Base-by-base conservation (phyloP, 768 basidiomycete genomes). In the Hygrophorus pudorinus region DNA sequence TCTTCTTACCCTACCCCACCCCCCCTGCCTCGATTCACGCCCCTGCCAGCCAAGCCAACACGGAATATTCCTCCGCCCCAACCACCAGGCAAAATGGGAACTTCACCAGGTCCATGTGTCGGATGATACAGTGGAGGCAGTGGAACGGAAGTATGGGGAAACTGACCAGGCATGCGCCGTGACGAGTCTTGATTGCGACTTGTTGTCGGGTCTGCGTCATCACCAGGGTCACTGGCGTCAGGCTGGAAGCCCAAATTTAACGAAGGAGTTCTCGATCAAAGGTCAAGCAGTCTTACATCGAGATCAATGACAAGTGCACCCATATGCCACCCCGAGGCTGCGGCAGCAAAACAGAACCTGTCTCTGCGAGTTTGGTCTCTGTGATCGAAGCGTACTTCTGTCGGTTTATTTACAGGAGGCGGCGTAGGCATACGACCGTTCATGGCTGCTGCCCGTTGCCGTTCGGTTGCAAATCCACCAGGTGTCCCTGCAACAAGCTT, bases 311-410 rank as follows among this genome's bases (percentile, higher is more conserved):
- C 86, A 38, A 97, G 66, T 1, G 90, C 89, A 6, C 90, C 92
- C 45, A 76, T 85, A 54, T 97, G 93, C 92, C 91, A 94, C 8
- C 93, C 93, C 0, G 78, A 73, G 2, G 92, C 88, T 4, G 88
- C 75, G 4, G 81, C 79, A 1, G 75, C 75, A 52, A 94, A 85
- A 52, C 86, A 89, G 55, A 86, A 96, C 51, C 71, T 68, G 38
- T 79, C 67, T 46, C 68, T 76, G 16, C 58, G 60, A 38, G 60
- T 64, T 53, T 70, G 73, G 43, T 60, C 63, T n/a, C 59, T 66
- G 50, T 78, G 70, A 52, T 80, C 79, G 55, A 93, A 93, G 48
- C 71, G 65, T 34, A 93, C 81, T 59, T 79, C 76, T 1, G 79
- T 73, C 0, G 90, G 90, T 11, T 69, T 67, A 3, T 55, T 52